phyloP scores from a whole-genome alignment of 2,329 filamentous ascomycete genomes.

The Orbilia quercus region DNA sequence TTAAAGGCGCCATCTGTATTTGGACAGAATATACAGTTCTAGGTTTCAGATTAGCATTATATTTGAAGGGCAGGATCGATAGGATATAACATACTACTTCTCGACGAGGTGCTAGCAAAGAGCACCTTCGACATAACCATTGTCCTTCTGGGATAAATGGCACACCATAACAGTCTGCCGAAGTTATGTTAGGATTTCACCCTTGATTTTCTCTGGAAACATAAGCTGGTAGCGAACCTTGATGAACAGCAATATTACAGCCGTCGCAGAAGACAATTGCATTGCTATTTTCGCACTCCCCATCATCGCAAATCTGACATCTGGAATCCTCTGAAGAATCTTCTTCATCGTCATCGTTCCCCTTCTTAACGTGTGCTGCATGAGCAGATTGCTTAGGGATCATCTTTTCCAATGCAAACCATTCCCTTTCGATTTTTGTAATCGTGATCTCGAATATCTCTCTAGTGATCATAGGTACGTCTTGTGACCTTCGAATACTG shows the following conservation, averaged over 20 bases:
- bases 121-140: slow-evolving; percentile 97
- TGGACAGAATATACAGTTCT: slow-evolving; percentile 97
- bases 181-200: not conserved
- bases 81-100: slow-evolving; percentile 74
- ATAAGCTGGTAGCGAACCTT: slow-evolving; percentile 63
- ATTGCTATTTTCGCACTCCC: slow-evolving; percentile 99
- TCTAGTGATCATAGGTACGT: slow-evolving; percentile 84
- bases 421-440: slow-evolving; percentile 99
- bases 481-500: slow-evolving; percentile 75
- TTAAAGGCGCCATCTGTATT: slow-evolving; percentile 99
- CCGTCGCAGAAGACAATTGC: slow-evolving; percentile 99
- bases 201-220: not conserved
- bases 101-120: slow-evolving; percentile 84
- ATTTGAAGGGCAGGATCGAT: not conserved
- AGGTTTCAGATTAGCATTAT: slow-evolving; percentile 7
- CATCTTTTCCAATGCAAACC: slow-evolving; percentile 93
- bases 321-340: slow-evolving; percentile 85
- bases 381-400: slow-evolving; percentile 97
- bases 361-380: slow-evolving; percentile 77
- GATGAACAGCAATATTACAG: slow-evolving; percentile 95
- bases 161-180: slow-evolving; percentile 88
- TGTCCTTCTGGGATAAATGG: slow-evolving; percentile 98
- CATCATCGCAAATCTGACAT: slow-evolving; percentile 97
- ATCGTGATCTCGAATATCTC: slow-evolving; percentile 98
- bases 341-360: slow-evolving; percentile 56